Percentiles rank a stretch among this genome's conserved stretches.
These are phyloP conservation scores for Cichorium intybus DNA, from an alignment of 140 eudicot genomes.

Conservation along the genomic window DNA sequence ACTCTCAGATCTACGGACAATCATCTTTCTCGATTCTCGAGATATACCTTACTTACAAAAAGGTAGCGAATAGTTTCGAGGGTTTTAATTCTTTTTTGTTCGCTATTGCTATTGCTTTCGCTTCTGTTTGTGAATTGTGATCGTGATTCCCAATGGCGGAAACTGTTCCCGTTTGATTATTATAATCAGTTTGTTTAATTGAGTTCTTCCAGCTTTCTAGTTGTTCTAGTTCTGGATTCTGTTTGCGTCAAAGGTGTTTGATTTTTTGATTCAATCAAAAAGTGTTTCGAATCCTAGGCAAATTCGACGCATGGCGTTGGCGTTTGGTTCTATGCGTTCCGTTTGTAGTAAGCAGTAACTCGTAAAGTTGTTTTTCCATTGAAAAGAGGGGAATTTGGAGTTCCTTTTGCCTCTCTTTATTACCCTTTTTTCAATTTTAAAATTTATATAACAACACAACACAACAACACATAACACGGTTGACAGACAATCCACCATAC, in stretches of 20 bases:
- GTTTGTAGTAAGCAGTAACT: slow-evolving; percentile 20
- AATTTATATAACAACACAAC: slow-evolving; percentile 9
- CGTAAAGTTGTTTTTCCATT: slow-evolving; percentile 7
- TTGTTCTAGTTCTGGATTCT: slow-evolving; percentile 4
- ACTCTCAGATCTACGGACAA: neutral
- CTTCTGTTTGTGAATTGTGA: neutral
- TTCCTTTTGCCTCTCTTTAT: slow-evolving; percentile 14
- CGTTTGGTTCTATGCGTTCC: slow-evolving; percentile 8
- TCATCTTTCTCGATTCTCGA: slow-evolving; percentile 29
- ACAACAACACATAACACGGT: neutral
- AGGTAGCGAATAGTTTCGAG: neutral
- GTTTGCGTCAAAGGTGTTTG: slow-evolving; percentile 23
- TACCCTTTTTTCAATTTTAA: slow-evolving; percentile 6
- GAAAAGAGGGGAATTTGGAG: slow-evolving; percentile 16
- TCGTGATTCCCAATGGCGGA: neutral
- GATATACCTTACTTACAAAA: slow-evolving; percentile 18
- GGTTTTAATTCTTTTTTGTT: neutral
- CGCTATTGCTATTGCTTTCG: neutral
- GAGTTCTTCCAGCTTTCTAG: neutral
- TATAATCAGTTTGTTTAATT: slow-evolving; percentile 5
- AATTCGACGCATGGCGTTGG: neutral
- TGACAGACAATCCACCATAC: slow-evolving; percentile 13
- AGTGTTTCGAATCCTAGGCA: slow-evolving; percentile 45
- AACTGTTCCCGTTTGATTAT: neutral
- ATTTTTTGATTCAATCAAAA: slow-evolving; percentile 7